Conservation (phyloP, 441 rosid species). For the Jatropha multifida region DNA sequence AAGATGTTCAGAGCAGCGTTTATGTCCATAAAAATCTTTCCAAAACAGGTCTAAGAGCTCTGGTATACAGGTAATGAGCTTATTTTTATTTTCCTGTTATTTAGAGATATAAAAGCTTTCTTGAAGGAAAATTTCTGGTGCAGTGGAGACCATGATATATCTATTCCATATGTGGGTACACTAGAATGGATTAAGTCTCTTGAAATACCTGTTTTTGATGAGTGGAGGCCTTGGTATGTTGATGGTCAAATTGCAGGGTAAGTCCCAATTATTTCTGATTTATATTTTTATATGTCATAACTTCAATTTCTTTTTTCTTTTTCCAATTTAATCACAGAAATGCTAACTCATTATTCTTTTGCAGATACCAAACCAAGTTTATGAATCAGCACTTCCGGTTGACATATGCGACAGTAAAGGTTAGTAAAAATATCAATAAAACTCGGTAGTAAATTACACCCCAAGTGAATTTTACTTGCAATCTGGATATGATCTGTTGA, state of each 20-base stretch:
- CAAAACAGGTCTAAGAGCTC: constrained; percentile 30
- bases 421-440: not conserved
- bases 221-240: constrained; percentile 40
- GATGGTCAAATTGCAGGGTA: constrained; percentile 44
- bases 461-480: too few species aligned
- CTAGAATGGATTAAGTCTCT: constrained; percentile 29
- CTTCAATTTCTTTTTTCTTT: not conserved
- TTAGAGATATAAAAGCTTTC: too few species aligned
- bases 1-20: constrained; percentile 10
- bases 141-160: constrained; percentile 42
- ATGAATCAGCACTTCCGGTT: constrained; percentile 18
- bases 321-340: not conserved
- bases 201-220: constrained; percentile 18
- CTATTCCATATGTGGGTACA: constrained; percentile 28
- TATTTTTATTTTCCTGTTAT: too few species aligned
- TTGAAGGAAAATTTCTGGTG: not conserved
- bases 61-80: constrained; percentile 31
- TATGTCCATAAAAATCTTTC: constrained; percentile 30
- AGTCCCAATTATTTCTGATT: not conserved
- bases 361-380: not conserved
- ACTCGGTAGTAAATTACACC: too few species aligned
- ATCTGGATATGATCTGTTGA: too few species aligned
- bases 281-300: not conserved
- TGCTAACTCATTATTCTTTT: not conserved
- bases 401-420: constrained; percentile 38